Base-by-base conservation (phyloP, 2,329 filamentous ascomycete genomes). In the Verticillium isaacii region DNA sequence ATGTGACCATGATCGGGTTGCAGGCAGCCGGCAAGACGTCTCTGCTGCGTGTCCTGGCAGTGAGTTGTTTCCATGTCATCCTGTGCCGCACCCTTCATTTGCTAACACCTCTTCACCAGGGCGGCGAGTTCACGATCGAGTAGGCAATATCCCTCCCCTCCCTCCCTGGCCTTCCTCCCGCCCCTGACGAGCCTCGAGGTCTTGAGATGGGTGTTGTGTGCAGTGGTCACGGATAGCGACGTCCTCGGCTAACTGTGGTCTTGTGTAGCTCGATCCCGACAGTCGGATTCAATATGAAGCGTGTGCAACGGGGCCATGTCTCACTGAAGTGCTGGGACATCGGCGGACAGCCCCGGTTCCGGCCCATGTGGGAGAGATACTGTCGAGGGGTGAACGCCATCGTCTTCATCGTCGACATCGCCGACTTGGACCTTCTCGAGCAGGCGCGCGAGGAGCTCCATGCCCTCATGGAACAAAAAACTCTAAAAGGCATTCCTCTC, bases 251-350 rank as follows among this genome's bases (percentile, higher is more conserved):
- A 64, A 66, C 60, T 57, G 39, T 69, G 67, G 68, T 72, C 68
- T 73, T 71, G 68, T 78, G 73, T 81, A 98, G 94, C 82, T 96
- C 94, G 68, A 97, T 98, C 75, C 95, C 95, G 65, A 99, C 95
- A 17, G 94, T 99, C 71, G 95, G 95, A 67, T 98, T 98, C 83
- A 99, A 98, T 78, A 97, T 97, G 88, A 98, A 98, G 84, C 89
- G 91, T 68, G 93, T 99, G 70, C 93, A 97, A 79, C 94, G 95
- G 73, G 95, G 95, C 69, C 94, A 98, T 85, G 95, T 99, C 75
- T 96, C 95, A 70, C 84, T 99, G 72, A 98, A 98, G 80, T 99
- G 95, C 78, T 99, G 95, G 95, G 95, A 99, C 80, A 87, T 99
- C 66, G 95, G 95, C 69, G 95, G 95, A 60, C 95, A 99, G 79